phyloP scores from a whole-genome alignment of 257 asterid species.

The Salvia hispanica region DNA sequence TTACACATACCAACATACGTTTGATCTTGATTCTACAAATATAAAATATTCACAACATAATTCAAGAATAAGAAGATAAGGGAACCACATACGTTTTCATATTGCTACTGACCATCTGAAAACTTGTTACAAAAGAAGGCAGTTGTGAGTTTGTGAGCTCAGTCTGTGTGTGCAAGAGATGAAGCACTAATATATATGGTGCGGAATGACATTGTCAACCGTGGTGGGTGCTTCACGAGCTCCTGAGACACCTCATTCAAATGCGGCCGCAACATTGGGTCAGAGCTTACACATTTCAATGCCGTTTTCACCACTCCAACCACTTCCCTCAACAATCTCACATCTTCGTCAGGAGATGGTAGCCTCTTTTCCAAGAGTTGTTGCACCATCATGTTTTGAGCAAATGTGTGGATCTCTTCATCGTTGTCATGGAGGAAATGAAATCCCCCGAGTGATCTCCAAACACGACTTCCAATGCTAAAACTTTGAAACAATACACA shows the following conservation, averaged over 20 bases:
- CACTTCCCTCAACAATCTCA: background rate
- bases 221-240: background rate
- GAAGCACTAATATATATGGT: constrained; percentile 14
- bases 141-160: background rate
- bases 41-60: too few relatives aligned
- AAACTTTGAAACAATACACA: constrained; percentile 36
- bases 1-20: too few relatives aligned
- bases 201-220: constrained; percentile 20
- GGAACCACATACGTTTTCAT: too few relatives aligned
- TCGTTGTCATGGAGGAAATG: background rate
- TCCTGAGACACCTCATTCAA: constrained; percentile 13
- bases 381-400: background rate
- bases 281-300: background rate
- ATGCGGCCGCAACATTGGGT: constrained; percentile 23
- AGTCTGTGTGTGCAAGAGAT: constrained; percentile 3
- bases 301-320: background rate
- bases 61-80: too few relatives aligned
- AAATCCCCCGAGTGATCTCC: constrained; percentile 35
- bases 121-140: too few relatives aligned
- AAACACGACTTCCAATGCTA: constrained; percentile 31
- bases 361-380: background rate
- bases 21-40: too few relatives aligned
- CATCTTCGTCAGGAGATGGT: background rate
- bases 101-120: too few relatives aligned
- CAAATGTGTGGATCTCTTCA: background rate